Percentiles rank a stretch among this genome's conserved stretches.
These are phyloP conservation scores for Rosa hybrid DNA, from an alignment of 331 rosid species.

Conservation along the genomic window DNA sequence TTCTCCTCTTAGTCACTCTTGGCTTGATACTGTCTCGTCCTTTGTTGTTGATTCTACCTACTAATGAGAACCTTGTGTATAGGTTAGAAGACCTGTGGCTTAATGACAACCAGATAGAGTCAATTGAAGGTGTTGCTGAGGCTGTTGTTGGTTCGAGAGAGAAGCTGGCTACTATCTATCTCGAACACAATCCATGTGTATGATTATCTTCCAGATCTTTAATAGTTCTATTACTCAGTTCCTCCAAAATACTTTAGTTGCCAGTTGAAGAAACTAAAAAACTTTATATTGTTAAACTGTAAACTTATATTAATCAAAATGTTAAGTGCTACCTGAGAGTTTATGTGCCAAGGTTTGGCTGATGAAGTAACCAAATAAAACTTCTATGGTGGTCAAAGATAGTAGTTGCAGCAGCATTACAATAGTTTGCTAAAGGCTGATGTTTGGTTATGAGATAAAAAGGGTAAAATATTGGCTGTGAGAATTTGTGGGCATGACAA, in stretches of 20 bases:
- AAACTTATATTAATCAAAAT: neutral
- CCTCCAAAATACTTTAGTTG: neutral
- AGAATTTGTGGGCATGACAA: neutral
- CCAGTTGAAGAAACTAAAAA: slow-evolving; percentile 4
- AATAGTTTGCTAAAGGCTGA: neutral
- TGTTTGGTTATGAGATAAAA: neutral
- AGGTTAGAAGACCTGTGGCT: slow-evolving; percentile 96
- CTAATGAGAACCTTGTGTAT: slow-evolving; percentile 25
- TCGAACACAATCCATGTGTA: slow-evolving; percentile 93
- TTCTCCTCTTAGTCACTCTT: neutral
- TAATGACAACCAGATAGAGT: slow-evolving; percentile 82
- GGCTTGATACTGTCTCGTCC: slow-evolving; percentile 4
- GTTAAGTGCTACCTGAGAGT: neutral
- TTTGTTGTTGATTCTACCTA: slow-evolving; percentile 24
- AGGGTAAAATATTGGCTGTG: neutral
- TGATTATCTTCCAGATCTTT: slow-evolving; percentile 28
- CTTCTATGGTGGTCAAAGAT: neutral
- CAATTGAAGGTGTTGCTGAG: slow-evolving; percentile 62
- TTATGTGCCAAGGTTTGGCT: neutral
- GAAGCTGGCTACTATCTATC: slow-evolving; percentile 82
- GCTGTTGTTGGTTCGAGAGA: slow-evolving; percentile 79
- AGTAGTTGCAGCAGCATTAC: neutral
- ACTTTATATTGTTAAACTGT: neutral
- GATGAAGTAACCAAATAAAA: neutral
- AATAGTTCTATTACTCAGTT: neutral